A percentile compares a stretch with the other conserved stretches of the same genome.
Conservation (phyloP, 2,329 filamentous ascomycete species). For the Pseudogymnoascus sp. region DNA sequence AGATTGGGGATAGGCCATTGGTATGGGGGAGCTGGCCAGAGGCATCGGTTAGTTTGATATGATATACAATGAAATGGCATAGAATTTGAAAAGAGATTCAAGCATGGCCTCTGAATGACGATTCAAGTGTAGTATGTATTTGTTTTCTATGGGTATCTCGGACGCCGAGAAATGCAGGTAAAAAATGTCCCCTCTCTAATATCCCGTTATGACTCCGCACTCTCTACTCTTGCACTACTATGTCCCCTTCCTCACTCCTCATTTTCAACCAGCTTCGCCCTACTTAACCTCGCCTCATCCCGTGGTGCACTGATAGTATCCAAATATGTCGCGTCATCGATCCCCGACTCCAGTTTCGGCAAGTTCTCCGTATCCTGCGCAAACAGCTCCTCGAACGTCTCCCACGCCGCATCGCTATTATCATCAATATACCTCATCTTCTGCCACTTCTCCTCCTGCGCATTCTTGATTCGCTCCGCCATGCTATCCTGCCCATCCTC, state of each 20-base stretch:
- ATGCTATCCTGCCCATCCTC: constrained; percentile 61
- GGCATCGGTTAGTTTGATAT: constrained; percentile 49
- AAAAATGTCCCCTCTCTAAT: background rate
- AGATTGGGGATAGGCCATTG: constrained; percentile 70
- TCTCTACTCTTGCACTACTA: background rate
- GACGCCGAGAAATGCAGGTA: constrained; percentile 9
- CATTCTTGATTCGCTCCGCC: constrained; percentile 64
- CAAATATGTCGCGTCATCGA: constrained; percentile 52
- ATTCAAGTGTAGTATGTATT: background rate
- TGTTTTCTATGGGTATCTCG: constrained; percentile 7
- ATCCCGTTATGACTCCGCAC: background rate
- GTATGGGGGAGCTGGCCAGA: constrained; percentile 85
- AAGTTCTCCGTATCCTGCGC: constrained; percentile 15
- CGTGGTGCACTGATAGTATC: constrained; percentile 52
- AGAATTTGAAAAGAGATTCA: background rate
- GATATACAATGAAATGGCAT: constrained; percentile 4
- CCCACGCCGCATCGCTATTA: constrained; percentile 67
- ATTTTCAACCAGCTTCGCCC: constrained; percentile 10
- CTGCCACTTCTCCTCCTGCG: constrained; percentile 78
- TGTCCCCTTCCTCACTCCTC: background rate
- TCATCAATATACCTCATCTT: constrained; percentile 75
- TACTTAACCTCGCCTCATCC: constrained; percentile 23
- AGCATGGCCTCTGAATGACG: background rate
- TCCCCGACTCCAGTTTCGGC: constrained; percentile 40
- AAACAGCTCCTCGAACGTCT: constrained; percentile 66